Evolutionary conservation across 306 rosid species (phyloP).

Genomic region (Quercus gilva): DNA sequence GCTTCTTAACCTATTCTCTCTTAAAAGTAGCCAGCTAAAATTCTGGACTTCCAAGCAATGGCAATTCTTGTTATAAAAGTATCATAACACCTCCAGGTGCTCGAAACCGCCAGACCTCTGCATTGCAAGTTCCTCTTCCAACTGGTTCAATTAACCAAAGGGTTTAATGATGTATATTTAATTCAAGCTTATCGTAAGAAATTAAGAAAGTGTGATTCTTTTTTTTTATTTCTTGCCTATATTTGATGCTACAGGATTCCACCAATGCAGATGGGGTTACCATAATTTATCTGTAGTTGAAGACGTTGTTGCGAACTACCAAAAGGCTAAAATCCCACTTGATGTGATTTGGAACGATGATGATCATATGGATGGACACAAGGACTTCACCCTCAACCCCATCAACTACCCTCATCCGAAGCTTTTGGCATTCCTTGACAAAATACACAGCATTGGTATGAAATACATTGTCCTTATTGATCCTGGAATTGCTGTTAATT

Average conservation of each 20-base stretch:
- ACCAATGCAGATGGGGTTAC: conserved; percentile 99
- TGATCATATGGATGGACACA: conserved; percentile 93
- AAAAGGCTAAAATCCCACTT: conserved; percentile 84
- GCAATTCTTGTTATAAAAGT: too few species aligned
- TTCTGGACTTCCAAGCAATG: too few species aligned
- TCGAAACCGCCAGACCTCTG: neutral
- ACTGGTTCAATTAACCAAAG: neutral
- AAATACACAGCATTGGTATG: conserved; percentile 86
- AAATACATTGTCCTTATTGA: conserved; percentile 83
- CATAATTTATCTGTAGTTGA: conserved; percentile 92
- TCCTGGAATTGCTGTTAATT: conserved; percentile 80
- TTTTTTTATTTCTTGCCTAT: neutral
- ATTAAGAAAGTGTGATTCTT: conserved; percentile 15
- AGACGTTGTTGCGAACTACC: conserved; percentile 85
- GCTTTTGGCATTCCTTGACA: conserved; percentile 73
- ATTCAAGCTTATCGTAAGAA: neutral
- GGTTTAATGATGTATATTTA: neutral
- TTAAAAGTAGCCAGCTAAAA: too few species aligned
- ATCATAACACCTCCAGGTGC: neutral
- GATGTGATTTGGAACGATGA: conserved; percentile 98
- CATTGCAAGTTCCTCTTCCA: conserved; percentile 30
- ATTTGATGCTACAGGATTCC: conserved; percentile 66
- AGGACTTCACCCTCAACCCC: conserved; percentile 81
- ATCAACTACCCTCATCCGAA: conserved; percentile 69
- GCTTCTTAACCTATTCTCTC: neutral